Evolutionary conservation across 495 filamentous ascomycete species (phyloP).

Genomic region (Penicillium pulvis): DNA sequence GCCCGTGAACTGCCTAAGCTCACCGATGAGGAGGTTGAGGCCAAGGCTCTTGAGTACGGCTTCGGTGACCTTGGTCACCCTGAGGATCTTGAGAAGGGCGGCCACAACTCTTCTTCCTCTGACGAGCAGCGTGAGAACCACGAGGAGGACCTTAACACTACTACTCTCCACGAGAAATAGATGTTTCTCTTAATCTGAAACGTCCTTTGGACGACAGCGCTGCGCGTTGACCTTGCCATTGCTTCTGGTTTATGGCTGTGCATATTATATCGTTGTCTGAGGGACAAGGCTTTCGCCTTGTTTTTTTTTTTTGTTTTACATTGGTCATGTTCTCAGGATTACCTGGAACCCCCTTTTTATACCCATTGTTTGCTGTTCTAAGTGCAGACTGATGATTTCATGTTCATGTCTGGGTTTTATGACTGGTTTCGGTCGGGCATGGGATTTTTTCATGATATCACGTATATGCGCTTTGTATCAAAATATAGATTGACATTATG

Average conservation of each 20-base stretch:
- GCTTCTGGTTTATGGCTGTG: background rate
- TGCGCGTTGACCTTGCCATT: slow-evolving; percentile 18
- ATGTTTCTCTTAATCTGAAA: background rate
- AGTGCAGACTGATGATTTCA: slow-evolving; percentile 18
- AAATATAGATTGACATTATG: background rate
- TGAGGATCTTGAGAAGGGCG: slow-evolving; percentile 35
- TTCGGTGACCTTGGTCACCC: slow-evolving; percentile 37
- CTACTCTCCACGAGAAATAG: slow-evolving; percentile 6
- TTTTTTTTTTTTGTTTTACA: slow-evolving; percentile 6
- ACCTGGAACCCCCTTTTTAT: slow-evolving; percentile 15
- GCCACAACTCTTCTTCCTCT: slow-evolving; percentile 12
- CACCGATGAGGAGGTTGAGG: slow-evolving; percentile 62
- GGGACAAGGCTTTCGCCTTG: background rate
- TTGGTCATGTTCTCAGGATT: slow-evolving; percentile 1
- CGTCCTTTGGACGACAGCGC: slow-evolving; percentile 14
- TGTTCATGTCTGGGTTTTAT: slow-evolving; percentile 15
- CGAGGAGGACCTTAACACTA: slow-evolving; percentile 4
- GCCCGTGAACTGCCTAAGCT: slow-evolving; percentile 70
- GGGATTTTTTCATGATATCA: slow-evolving; percentile 3
- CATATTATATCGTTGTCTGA: background rate
- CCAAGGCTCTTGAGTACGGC: slow-evolving; percentile 62
- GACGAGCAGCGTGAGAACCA: slow-evolving; percentile 5
- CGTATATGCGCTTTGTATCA: slow-evolving; percentile 15
- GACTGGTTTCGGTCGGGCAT: slow-evolving; percentile 12
- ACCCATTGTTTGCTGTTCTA: slow-evolving; percentile 18